Evolutionary conservation across 2,329 filamentous ascomycete genomes (phyloP), one percentile per base, ranked within the genome.

Genomic region (Karstenula rhodostoma): DNA sequence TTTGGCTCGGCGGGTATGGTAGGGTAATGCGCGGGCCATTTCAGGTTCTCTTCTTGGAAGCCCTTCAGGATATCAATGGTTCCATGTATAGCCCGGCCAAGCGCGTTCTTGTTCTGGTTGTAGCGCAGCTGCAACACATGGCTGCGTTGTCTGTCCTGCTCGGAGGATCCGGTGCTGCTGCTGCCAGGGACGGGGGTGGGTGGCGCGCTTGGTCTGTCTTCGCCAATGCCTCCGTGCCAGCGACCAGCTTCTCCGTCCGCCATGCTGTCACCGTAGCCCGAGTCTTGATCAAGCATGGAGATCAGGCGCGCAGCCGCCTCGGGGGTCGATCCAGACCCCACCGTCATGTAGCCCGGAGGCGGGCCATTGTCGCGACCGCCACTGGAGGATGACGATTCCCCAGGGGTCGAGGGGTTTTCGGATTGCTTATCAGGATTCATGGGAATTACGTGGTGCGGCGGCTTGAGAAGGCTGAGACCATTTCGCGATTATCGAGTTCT

Each of bases 21-120:
- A 56, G 95, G 95, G 76, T 99, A 99, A 75, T 96, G 92, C 33
- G 94, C 94, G 1, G 95, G 95, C 95, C 95, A 98, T 73, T 89
- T 87, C 15, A 90, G 82, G 73, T 99, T 99, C 85, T 92, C 95
- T 64, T 94, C 86, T 78, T 96, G 94, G 59, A 99, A 85, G 61
- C 87, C 88, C 76, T 90, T 90, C 66, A 99, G 81, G 2, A 93
- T 87, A 61, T 97, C 93, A 59, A 97, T 87, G 9, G 94, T 94
- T 68, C 89, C 88, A 72, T 89, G 91, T 74, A 99, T 97, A 15
- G 93, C 91, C 61, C 94, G 90, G 46, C 88, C 92, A n/a, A 99
- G 87, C 33, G 91, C 88, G 6, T 89, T 91, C 60, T 94, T 89
- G 77, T 98, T 97, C 72, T 93, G 88, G 78, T 98, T 98, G 81